Percentiles rank a stretch among this genome's conserved stretches.
Evolutionary conservation across 768 basidiomycete genomes (phyloP).

Genomic region (Melanogaster broomeanus): DNA sequence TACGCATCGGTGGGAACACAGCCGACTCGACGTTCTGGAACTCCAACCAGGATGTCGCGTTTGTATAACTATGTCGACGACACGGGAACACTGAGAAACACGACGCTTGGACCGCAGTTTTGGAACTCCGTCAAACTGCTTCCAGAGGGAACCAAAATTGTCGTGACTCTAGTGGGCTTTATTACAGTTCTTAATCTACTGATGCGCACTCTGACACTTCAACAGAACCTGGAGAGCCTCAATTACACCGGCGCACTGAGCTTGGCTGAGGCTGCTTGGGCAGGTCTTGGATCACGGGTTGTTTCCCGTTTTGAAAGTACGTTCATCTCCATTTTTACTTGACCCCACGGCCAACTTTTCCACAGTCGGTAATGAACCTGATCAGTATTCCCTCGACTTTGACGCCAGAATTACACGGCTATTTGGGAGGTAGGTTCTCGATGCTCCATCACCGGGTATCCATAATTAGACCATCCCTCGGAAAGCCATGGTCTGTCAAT

Average conservation of each 20-base stretch:
- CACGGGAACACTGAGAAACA: constrained; percentile 47
- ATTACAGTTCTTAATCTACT: not conserved
- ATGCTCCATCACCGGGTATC: not conserved
- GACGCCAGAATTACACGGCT: constrained; percentile 45
- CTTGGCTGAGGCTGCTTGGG: constrained; percentile 44
- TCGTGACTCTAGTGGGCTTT: constrained; percentile 43
- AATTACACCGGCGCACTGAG: constrained; percentile 42
- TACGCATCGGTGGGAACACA: constrained; percentile 55
- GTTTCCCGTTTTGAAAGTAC: constrained; percentile 49
- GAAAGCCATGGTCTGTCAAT: constrained; percentile 50
- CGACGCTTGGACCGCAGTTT: constrained; percentile 51
- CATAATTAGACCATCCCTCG: not conserved
- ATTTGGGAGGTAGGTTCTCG: constrained; percentile 43
- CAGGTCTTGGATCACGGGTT: constrained; percentile 38
- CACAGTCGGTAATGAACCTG: constrained; percentile 55
- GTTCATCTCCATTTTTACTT: not conserved
- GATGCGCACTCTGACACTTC: not conserved
- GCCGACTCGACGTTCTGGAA: constrained; percentile 56
- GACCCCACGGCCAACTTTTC: not conserved
- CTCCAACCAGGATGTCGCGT: constrained; percentile 32
- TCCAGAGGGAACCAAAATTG: constrained; percentile 48
- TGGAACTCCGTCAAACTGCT: constrained; percentile 47
- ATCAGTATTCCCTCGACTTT: constrained; percentile 44
- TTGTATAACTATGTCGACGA: constrained; percentile 44
- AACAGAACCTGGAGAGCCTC: constrained; percentile 46